phyloP scores from a whole-genome alignment of 2,329 filamentous ascomycete species.

The Cladosporium sp. region DNA sequence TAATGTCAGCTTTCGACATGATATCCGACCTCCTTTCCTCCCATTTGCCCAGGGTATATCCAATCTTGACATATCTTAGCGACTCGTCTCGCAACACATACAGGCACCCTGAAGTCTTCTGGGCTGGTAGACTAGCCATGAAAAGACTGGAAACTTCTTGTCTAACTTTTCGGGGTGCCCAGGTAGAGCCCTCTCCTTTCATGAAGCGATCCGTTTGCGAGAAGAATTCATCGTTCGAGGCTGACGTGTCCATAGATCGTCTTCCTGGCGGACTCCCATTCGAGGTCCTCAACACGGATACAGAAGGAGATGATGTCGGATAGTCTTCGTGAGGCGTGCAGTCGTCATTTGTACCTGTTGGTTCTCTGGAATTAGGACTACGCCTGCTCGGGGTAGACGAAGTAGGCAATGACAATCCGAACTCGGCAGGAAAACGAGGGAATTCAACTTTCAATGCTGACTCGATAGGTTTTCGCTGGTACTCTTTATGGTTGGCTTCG shows the following conservation, averaged over 20 bases:
- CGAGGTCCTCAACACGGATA: no score
- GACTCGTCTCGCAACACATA: background rate
- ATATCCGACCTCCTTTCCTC: background rate
- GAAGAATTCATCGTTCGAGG: no score
- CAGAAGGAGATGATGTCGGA: no score
- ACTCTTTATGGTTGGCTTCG: background rate
- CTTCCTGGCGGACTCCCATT: no score
- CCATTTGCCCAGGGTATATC: background rate
- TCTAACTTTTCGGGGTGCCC: background rate
- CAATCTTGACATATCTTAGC: constrained; percentile 1
- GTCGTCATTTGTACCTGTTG: no score
- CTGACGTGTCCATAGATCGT: no score
- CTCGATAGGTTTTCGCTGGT: background rate
- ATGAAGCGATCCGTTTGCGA: background rate
- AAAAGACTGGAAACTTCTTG: background rate
- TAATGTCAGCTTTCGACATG: background rate
- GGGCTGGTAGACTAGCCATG: background rate
- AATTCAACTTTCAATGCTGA: background rate
- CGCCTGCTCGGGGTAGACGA: no score
- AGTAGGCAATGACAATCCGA: background rate
- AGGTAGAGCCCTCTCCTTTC: background rate
- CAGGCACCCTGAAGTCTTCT: background rate
- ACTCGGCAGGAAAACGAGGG: background rate
- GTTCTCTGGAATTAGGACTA: no score
- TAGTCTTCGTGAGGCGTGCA: no score